Base-by-base conservation (phyloP, 2,329 filamentous ascomycete genomes). In the Chalaropsis ovoidea region DNA sequence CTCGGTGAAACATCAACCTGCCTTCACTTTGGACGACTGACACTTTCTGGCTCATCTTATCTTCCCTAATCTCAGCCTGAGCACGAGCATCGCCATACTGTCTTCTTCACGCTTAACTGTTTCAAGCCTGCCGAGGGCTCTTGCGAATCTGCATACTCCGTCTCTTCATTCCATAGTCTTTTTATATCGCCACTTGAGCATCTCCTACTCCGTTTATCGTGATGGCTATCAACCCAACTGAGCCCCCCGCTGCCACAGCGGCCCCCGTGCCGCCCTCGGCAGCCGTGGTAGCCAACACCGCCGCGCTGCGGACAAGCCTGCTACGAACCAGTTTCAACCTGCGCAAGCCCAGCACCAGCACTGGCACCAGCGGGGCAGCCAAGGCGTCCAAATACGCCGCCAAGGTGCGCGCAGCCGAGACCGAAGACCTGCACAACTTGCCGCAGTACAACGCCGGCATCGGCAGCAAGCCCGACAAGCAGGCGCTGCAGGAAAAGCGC, bases 371-470 rank as follows among this genome's bases (percentile, higher is more conserved):
- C 24, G 47, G 47, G 24, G 11, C 61, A 3, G 17, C 15, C 24
- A 39, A 62, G 15, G 19, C 42, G 13, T 67, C 66, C 1, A 67
- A 67, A 42, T 67, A 67, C 54, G 19, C 60, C 6, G 42, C 47
- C 3, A 43, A 54, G 17, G 63, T 47, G 58, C 60, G 60, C 24
- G 60, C 49, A 10, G 63, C 66, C 15, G 63, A 67, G 54, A 35
- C 41, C 2, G 63, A 67, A 45, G 66, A 65, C 45, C 39, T 67
- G 39, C 61, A 42, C 1, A 58, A 56, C 13, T 43, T 67, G 15
- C 66, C 66, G 2, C 66, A 65, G 24, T 49, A 65, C 49, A 67
- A 67, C 19, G 42, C 61, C 60, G 66, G 66, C n/a, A 67, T 67
- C 43, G 66, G 64, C 22, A 43, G 63, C 35, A 49, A 54, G 41